Percentiles rank a stretch among this genome's conserved stretches.
Evolutionary conservation across 768 basidiomycete species (phyloP).

Genomic region (Rickenella mellea): DNA sequence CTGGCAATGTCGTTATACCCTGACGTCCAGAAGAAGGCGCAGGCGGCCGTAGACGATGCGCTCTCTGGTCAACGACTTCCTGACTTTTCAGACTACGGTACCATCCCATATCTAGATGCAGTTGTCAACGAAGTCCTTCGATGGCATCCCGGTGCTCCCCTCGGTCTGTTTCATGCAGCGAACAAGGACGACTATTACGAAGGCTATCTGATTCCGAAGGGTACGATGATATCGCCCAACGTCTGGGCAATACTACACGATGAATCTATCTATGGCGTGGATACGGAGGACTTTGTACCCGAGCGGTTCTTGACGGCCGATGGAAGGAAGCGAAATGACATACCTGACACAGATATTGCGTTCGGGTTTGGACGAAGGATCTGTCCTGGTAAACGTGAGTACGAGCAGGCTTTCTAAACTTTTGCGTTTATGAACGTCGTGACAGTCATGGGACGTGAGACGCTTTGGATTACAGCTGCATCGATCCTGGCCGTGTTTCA

Average conservation of each 20-base stretch:
- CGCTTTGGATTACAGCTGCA: no score
- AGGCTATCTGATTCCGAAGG: slow-evolving; percentile 22
- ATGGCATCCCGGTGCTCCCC: slow-evolving; percentile 4
- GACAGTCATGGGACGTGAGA: no score
- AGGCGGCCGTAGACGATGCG: slow-evolving; percentile 4
- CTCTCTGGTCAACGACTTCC: slow-evolving; percentile 8
- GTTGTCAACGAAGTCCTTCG: slow-evolving; percentile 9
- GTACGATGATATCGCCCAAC: neutral
- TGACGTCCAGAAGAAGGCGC: slow-evolving; percentile 3
- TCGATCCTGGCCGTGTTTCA: no score
- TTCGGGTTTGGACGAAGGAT: slow-evolving; percentile 16
- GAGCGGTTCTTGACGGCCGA: slow-evolving; percentile 10
- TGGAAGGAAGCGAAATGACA: slow-evolving; percentile 5
- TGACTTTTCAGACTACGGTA: slow-evolving; percentile 6
- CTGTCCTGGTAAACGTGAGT: slow-evolving; percentile 12
- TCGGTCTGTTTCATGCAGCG: slow-evolving; percentile 22
- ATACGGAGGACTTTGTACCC: slow-evolving; percentile 8
- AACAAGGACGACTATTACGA: slow-evolving; percentile 22
- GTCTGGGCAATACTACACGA: slow-evolving; percentile 15
- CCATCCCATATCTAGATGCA: slow-evolving; percentile 10
- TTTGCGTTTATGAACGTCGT: no score
- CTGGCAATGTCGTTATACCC: slow-evolving; percentile 6
- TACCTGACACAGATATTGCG: slow-evolving; percentile 5
- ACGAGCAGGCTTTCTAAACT: no score
- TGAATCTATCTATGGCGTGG: slow-evolving; percentile 9